Conservation (phyloP, 2,329 filamentous ascomycete species). For the Fusarium haematococcum region DNA sequence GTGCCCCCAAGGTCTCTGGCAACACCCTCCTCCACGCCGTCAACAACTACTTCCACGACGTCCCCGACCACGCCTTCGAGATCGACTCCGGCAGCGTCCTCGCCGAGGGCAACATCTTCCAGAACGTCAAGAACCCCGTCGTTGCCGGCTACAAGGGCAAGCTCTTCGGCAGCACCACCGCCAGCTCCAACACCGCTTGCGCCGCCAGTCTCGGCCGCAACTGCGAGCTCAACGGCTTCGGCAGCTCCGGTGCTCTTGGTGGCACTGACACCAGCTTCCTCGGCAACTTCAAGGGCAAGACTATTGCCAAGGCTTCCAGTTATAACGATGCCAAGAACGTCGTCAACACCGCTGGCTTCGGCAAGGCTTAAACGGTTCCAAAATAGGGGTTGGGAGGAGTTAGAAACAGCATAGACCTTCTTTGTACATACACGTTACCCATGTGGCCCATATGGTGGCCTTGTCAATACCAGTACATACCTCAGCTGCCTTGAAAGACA, state of each 20-base stretch:
- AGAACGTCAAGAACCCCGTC: slow-evolving; percentile 60
- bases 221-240: slow-evolving; percentile 64
- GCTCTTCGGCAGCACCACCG: slow-evolving; percentile 49
- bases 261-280: slow-evolving; percentile 62
- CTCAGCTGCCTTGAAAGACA: slow-evolving; percentile 2
- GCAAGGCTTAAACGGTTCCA: slow-evolving; percentile 50
- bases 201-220: slow-evolving; percentile 58
- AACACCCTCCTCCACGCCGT: slow-evolving; percentile 69
- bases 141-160: slow-evolving; percentile 49
- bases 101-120: slow-evolving; percentile 69
- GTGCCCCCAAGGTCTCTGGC: slow-evolving; percentile 67
- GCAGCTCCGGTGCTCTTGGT: slow-evolving; percentile 53
- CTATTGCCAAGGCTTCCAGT: slow-evolving; percentile 58
- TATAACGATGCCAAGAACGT: slow-evolving; percentile 52
- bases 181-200: slow-evolving; percentile 56
- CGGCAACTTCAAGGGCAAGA: slow-evolving; percentile 63
- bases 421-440: slow-evolving; percentile 31
- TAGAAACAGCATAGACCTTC: slow-evolving; percentile 20
- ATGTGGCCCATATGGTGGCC: slow-evolving; percentile 1
- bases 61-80: slow-evolving; percentile 69
- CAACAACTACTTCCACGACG: slow-evolving; percentile 72
- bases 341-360: slow-evolving; percentile 58
- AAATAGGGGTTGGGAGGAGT: background rate
- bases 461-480: slow-evolving; percentile 29
- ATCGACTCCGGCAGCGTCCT: slow-evolving; percentile 58